Percentiles rank a stretch among this genome's conserved stretches.
phyloP scores from a whole-genome alignment of 192 early-diverging fungal genomes.

The Coemansia sp. region DNA sequence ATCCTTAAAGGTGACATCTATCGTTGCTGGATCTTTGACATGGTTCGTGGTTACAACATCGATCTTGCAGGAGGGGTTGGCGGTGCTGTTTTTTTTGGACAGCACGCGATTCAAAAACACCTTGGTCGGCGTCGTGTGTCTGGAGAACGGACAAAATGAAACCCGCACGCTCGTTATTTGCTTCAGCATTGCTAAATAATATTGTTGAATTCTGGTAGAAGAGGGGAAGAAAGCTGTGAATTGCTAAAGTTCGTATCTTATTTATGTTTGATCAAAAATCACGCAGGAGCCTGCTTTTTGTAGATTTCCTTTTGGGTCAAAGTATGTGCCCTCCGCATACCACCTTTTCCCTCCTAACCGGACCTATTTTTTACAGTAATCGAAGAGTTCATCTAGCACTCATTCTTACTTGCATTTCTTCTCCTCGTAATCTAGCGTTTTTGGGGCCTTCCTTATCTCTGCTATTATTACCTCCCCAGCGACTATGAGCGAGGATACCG shows the following conservation, averaged over 20 bases:
- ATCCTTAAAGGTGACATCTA: conserved; percentile 50
- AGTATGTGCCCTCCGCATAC: neutral
- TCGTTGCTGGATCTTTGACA: conserved; percentile 30
- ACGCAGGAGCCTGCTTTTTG: neutral
- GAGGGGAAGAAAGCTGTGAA: no score
- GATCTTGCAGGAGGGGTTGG: conserved; percentile 53
- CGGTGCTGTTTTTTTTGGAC: conserved; percentile 36
- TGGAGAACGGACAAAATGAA: conserved; percentile 45
- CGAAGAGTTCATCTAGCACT: neutral
- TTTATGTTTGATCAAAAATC: neutral
- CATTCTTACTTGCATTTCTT: conserved; percentile 6
- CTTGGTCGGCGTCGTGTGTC: conserved; percentile 36
- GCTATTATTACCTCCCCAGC: neutral
- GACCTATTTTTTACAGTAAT: neutral
- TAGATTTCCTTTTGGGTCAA: neutral
- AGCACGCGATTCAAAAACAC: conserved; percentile 48
- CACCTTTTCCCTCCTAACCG: neutral
- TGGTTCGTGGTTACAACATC: conserved; percentile 23
- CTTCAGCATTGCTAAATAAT: conserved; percentile 34
- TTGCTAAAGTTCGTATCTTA: no score
- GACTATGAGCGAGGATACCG: conserved; percentile 10
- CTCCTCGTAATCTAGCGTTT: neutral
- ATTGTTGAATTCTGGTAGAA: neutral
- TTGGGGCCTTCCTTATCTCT: neutral
- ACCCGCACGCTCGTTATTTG: conserved; percentile 45